Conservation (phyloP, 1,284 basidiomycete species). For the Cutaneotrichosporon sp. region DNA sequence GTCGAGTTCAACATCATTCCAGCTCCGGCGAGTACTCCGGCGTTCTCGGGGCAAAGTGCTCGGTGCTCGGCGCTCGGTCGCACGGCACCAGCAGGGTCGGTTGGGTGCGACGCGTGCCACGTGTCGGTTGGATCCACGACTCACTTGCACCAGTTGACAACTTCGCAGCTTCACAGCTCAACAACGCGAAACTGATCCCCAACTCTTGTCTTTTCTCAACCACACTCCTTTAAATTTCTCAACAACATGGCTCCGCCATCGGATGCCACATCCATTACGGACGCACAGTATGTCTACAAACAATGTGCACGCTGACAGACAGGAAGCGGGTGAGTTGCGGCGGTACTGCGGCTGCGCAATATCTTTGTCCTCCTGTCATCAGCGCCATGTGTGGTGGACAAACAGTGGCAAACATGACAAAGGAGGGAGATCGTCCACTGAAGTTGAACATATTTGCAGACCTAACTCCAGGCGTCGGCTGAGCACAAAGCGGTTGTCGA, state of each 20-base stretch:
- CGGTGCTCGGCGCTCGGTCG: too few species aligned
- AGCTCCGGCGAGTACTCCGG: too few species aligned
- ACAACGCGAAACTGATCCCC: too few species aligned
- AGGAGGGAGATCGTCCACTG: too few species aligned
- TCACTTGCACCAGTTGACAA: too few species aligned
- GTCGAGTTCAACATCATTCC: too few species aligned
- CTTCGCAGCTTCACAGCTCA: too few species aligned
- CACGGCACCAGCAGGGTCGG: too few species aligned
- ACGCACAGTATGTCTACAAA: constrained; percentile 14
- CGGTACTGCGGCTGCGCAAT: too few species aligned
- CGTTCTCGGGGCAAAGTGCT: too few species aligned
- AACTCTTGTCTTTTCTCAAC: background rate
- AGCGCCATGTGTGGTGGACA: background rate
- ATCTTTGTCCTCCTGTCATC: too few species aligned
- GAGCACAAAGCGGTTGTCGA: constrained; percentile 73
- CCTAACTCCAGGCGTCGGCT: constrained; percentile 55
- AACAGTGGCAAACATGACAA: too few species aligned
- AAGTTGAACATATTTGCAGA: background rate
- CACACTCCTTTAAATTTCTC: background rate
- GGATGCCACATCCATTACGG: constrained; percentile 18
- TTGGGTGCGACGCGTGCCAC: constrained; percentile 6
- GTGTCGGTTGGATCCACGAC: background rate
- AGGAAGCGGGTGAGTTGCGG: constrained; percentile 21
- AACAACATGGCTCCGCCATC: constrained; percentile 4
- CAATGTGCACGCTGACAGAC: background rate